phyloP scores from a whole-genome alignment of 1,284 basidiomycete genomes.

The Ustilago cynodontis region DNA sequence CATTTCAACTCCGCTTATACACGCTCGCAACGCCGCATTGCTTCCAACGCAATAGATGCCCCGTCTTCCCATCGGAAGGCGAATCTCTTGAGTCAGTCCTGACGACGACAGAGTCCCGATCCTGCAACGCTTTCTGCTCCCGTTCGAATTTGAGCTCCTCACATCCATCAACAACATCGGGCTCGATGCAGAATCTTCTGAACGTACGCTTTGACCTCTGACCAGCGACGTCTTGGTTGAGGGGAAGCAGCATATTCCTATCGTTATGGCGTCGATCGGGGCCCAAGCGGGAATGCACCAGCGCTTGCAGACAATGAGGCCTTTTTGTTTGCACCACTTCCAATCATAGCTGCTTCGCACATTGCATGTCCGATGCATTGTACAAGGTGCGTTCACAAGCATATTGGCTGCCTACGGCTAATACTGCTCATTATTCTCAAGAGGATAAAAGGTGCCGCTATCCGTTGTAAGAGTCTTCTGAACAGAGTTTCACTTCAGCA shows the following conservation, averaged over 20 bases:
- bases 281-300: background rate
- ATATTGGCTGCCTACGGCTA: background rate
- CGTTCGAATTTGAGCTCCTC: no score
- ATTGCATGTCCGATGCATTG: background rate
- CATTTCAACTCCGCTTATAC: background rate
- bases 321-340: constrained; percentile 2
- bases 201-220: background rate
- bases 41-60: background rate
- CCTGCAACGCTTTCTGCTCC: no score
- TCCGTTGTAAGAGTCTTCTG: background rate
- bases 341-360: no score
- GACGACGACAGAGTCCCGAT: no score
- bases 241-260: background rate
- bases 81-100: background rate
- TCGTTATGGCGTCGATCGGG: background rate
- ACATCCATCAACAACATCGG: background rate
- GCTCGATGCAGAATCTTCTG: background rate
- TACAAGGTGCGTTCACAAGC: background rate
- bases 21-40: background rate
- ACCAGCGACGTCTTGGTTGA: background rate
- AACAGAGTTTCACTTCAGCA: background rate
- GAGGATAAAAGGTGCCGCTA: no score
- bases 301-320: background rate
- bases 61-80: background rate
- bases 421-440: no score